phyloP scores from a whole-genome alignment of 2,329 filamentous ascomycete species.

The Conoideocrella luteorostrata region DNA sequence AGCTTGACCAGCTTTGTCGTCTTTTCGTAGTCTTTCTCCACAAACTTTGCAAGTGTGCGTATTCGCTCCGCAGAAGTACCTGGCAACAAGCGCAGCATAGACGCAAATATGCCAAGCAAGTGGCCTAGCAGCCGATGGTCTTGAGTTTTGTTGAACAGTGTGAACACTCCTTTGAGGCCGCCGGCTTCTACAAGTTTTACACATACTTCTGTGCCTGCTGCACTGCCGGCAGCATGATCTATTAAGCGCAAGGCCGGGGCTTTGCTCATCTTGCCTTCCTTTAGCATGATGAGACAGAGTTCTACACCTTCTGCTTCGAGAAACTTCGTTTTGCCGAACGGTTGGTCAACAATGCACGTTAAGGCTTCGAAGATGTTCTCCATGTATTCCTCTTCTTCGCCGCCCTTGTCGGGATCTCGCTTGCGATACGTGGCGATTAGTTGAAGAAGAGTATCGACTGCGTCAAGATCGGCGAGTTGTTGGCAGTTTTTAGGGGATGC shows the following conservation, averaged over 20 bases:
- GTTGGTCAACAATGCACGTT: constrained; percentile 71
- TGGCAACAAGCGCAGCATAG: constrained; percentile 72
- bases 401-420: constrained; percentile 76
- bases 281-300: constrained; percentile 83
- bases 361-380: constrained; percentile 88
- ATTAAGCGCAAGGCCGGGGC: constrained; percentile 70
- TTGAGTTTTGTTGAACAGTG: constrained; percentile 77
- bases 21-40: constrained; percentile 92
- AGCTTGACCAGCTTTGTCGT: constrained; percentile 64
- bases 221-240: constrained; percentile 64
- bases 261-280: constrained; percentile 80
- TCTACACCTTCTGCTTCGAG: constrained; percentile 88
- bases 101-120: constrained; percentile 76
- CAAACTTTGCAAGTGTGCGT: constrained; percentile 83
- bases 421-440: constrained; percentile 79
- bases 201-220: constrained; percentile 56
- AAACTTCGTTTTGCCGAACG: constrained; percentile 71
- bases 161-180: constrained; percentile 79
- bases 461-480: constrained; percentile 58
- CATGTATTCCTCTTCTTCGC: constrained; percentile 89
- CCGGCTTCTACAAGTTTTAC: constrained; percentile 73
- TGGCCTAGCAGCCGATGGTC: constrained; percentile 70
- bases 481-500: constrained; percentile 60
- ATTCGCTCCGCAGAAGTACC: constrained; percentile 73
- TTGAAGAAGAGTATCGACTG: constrained; percentile 74